Evolutionary conservation across 805 yeast genomes (phyloP).

Genomic region (Yueomyces sp.): DNA sequence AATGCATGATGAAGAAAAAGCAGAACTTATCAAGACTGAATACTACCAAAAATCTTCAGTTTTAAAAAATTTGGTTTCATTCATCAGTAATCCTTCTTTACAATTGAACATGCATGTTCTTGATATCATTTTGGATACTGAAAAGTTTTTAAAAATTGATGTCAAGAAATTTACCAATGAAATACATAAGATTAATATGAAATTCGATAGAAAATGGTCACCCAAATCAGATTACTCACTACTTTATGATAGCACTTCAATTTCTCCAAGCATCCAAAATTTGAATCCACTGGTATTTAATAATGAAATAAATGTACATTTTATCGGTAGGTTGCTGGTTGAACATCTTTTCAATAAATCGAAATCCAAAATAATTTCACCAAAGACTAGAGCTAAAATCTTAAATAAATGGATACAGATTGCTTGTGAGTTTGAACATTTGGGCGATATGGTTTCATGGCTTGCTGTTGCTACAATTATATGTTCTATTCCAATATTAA

Average conservation of each 20-base stretch:
- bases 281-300: constrained; percentile 71
- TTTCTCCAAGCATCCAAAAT: constrained; percentile 4
- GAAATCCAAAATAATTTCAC: constrained; percentile 1
- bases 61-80: constrained; percentile 27
- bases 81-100: constrained; percentile 1
- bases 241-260: constrained; percentile 36
- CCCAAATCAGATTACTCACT: constrained; percentile 69
- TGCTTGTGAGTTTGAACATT: constrained; percentile 61
- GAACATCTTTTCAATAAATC: constrained; percentile 45
- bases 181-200: constrained; percentile 53
- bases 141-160: constrained; percentile 42
- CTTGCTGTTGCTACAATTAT: constrained; percentile 73
- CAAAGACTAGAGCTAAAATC: constrained; percentile 42
- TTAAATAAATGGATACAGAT: constrained; percentile 75
- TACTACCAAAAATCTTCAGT: constrained; percentile 39
- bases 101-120: constrained; percentile 10
- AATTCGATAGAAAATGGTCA: constrained; percentile 59
- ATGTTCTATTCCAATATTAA: constrained; percentile 68
- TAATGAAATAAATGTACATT: constrained; percentile 54
- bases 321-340: constrained; percentile 55
- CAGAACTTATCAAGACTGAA: constrained; percentile 38
- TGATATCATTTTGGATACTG: constrained; percentile 15
- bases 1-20: constrained; percentile 36
- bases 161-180: constrained; percentile 44
- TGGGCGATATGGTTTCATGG: constrained; percentile 94